phyloP scores from a whole-genome alignment of 179 eudicot genomes.

The Beta macrorhiza region DNA sequence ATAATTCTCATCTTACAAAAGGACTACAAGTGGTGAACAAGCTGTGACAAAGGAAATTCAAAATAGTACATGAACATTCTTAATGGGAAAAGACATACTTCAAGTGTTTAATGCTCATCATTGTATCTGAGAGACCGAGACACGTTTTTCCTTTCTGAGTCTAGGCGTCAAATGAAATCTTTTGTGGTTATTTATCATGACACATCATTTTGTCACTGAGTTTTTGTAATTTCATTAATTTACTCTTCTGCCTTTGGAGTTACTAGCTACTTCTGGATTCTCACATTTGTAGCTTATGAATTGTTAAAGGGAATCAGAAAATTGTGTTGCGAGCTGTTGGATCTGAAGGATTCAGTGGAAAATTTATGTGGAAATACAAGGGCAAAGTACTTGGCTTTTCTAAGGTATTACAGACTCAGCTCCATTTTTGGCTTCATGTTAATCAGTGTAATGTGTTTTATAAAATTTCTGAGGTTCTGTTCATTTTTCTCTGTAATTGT shows the following conservation, averaged over 20 bases:
- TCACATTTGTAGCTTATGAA: conserved; percentile 13
- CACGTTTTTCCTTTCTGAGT: not conserved
- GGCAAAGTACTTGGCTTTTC: conserved; percentile 79
- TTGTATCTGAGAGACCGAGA: not conserved
- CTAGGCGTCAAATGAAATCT: not conserved
- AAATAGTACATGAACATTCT: too few species aligned
- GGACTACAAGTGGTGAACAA: too few species aligned
- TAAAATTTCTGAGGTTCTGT: not conserved
- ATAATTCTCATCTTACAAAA: too few species aligned
- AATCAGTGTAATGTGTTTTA: not conserved
- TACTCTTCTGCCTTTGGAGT: not conserved
- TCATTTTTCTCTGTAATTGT: not conserved
- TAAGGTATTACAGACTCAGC: conserved; percentile 50
- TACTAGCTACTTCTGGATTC: not conserved
- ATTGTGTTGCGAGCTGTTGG: conserved; percentile 92
- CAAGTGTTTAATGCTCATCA: not conserved
- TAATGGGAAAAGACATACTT: not conserved
- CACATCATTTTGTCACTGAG: not conserved
- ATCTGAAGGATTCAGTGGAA: conserved; percentile 96
- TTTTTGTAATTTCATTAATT: conserved; percentile 1
- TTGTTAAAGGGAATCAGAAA: conserved; percentile 77
- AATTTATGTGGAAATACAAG: conserved; percentile 85
- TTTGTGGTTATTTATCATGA: not conserved
- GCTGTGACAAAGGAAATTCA: too few species aligned
- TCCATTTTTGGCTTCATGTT: not conserved